These are phyloP conservation scores for Mycosarcoma maydis DNA, from an alignment of 1,284 basidiomycete genomes.

Conservation along the genomic window DNA sequence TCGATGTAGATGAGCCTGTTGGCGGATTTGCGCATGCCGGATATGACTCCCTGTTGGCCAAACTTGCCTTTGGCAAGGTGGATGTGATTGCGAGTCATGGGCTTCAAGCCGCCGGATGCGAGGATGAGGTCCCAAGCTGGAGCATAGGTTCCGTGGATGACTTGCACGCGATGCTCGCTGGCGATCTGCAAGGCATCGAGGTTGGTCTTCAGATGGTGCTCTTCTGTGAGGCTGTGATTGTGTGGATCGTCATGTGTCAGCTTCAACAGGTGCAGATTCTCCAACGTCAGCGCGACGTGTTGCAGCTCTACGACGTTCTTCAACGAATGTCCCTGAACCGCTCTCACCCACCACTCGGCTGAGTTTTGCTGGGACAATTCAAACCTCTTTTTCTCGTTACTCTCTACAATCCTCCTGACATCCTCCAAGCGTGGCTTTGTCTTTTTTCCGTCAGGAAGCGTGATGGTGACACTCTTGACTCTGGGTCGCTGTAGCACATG, in stretches of 20 bases:
- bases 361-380: conserved; percentile 54
- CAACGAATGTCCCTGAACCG: conserved; percentile 92
- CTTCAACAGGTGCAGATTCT: conserved; percentile 41
- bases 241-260: not conserved
- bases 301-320: conserved; percentile 70
- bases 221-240: too few relatives aligned
- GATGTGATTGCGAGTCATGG: conserved; percentile 86
- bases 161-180: conserved; percentile 4
- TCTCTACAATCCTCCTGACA: conserved; percentile 41
- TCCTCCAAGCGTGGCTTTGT: conserved; percentile 40
- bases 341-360: conserved; percentile 74
- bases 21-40: conserved; percentile 80
- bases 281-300: conserved; percentile 31
- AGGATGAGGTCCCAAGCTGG: conserved; percentile 69
- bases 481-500: conserved; percentile 68
- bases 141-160: conserved; percentile 60
- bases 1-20: conserved; percentile 81
- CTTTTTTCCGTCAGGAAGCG: conserved; percentile 17
- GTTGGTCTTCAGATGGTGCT: too few relatives aligned
- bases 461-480: conserved; percentile 55
- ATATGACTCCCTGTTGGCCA: conserved; percentile 75
- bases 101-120: conserved; percentile 75
- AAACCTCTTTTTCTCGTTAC: conserved; percentile 63
- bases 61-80: conserved; percentile 78
- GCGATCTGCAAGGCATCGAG: not conserved